Evolutionary conservation across 805 yeast genomes (phyloP).

Genomic region (Candida glaebosa): DNA sequence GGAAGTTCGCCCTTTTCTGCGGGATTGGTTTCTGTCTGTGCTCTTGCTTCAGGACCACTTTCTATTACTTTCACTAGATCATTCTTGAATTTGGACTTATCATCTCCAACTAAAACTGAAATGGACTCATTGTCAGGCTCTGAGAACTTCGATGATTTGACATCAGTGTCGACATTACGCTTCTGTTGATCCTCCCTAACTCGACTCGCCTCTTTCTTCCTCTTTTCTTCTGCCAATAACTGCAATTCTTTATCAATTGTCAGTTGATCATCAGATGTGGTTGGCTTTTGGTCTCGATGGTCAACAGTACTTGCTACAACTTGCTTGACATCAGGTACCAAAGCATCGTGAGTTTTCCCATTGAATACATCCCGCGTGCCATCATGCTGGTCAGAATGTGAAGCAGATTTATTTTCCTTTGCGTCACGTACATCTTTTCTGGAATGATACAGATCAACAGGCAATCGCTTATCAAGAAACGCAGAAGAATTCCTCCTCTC

Average conservation of each 20-base stretch:
- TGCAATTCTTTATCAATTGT: constrained; percentile 4
- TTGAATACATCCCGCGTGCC: background rate
- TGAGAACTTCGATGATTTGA: too few relatives aligned
- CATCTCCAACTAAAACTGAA: too few relatives aligned
- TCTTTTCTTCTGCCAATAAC: background rate
- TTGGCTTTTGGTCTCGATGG: too few relatives aligned
- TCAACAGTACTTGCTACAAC: background rate
- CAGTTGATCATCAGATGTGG: constrained; percentile 3
- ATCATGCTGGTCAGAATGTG: background rate
- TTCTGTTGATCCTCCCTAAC: background rate
- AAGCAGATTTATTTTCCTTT: too few relatives aligned
- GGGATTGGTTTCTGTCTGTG: too few relatives aligned
- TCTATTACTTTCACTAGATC: background rate
- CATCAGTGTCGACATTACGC: too few relatives aligned
- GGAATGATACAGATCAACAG: constrained; percentile 5
- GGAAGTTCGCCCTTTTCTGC: too few relatives aligned
- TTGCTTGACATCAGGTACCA: background rate
- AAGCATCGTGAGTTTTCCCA: background rate
- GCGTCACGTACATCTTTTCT: too few relatives aligned
- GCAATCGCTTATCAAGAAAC: constrained; percentile 1
- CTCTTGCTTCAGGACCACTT: background rate
- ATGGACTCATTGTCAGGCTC: too few relatives aligned
- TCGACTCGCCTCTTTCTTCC: constrained; percentile 1
- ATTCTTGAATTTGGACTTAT: background rate
- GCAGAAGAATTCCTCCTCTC: constrained; percentile 1